Conservation (phyloP, 2,329 filamentous ascomycete genomes). For the Zasmidium citrigriseum region DNA sequence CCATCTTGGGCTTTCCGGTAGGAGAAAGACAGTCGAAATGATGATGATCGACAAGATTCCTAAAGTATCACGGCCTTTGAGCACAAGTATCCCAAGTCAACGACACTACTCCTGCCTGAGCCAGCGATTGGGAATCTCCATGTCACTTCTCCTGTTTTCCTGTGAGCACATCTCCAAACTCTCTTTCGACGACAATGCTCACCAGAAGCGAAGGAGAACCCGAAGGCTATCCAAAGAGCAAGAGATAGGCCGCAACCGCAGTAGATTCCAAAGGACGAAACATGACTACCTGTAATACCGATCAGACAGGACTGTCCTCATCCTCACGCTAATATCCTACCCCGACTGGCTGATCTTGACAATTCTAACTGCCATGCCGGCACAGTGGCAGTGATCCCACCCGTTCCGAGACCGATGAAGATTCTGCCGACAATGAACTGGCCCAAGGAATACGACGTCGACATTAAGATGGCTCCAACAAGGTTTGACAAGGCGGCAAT, state of each 20-base stretch:
- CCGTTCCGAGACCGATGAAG: constrained; percentile 50
- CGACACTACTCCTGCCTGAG: not conserved
- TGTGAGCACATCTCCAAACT: not conserved
- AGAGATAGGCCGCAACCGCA: constrained; percentile 42
- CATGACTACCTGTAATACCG: not conserved
- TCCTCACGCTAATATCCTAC: not conserved
- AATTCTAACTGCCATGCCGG: constrained; percentile 49
- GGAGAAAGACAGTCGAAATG: constrained; percentile 38
- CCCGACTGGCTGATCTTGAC: constrained; percentile 25
- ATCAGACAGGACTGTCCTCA: not conserved
- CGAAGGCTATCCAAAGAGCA: constrained; percentile 50
- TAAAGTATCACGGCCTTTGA: not conserved
- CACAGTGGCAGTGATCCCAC: constrained; percentile 25
- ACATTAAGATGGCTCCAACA: constrained; percentile 44
- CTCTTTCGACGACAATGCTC: not conserved
- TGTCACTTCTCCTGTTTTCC: constrained; percentile 31
- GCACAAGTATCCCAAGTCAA: too few relatives aligned
- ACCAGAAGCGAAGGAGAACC: constrained; percentile 38
- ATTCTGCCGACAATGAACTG: constrained; percentile 53
- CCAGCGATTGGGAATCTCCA: constrained; percentile 45
- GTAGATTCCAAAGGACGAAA: constrained; percentile 3
- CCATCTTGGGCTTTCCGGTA: constrained; percentile 19
- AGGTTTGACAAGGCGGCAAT: constrained; percentile 51
- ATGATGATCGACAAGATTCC: constrained; percentile 5
- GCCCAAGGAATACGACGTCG: constrained; percentile 35